Evolutionary conservation across 73 alveolate genomes (phyloP).

Genomic region (Paramecium primaurelia): DNA sequence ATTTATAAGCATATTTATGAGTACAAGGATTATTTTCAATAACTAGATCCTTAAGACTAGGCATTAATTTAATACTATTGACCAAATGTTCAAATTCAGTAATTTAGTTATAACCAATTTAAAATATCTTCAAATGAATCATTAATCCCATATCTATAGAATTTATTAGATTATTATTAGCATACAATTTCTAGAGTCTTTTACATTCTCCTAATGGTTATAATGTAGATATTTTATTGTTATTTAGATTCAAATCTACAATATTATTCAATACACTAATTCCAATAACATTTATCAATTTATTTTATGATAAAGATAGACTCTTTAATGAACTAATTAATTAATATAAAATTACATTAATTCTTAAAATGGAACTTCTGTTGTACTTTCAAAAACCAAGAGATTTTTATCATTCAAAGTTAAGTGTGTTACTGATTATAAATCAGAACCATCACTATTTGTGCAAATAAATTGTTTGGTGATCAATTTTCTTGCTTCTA

Average conservation of each 20-base stretch:
- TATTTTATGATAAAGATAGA: background rate
- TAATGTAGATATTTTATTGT: background rate
- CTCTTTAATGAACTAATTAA: background rate
- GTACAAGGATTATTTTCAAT: slow-evolving; percentile 9
- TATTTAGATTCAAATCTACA: background rate
- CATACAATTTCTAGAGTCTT: background rate
- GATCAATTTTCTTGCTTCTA: background rate
- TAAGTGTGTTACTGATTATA: background rate
- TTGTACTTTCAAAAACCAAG: background rate
- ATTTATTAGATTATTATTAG: background rate
- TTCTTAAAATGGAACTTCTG: slow-evolving; percentile 6
- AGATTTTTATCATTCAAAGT: background rate
- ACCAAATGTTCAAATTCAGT: background rate
- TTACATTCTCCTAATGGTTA: background rate
- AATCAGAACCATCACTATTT: slow-evolving; percentile 10
- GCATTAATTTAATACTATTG: background rate
- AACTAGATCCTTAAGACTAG: background rate
- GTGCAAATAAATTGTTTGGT: background rate
- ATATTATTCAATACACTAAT: background rate
- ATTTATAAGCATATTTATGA: background rate
- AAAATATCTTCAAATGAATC: background rate
- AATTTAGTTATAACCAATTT: background rate
- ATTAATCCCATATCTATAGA: background rate
- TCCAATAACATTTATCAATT: background rate
- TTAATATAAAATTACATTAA: background rate